Evolutionary conservation across 495 filamentous ascomycete genomes (phyloP).

Genomic region (Collariella sp.): DNA sequence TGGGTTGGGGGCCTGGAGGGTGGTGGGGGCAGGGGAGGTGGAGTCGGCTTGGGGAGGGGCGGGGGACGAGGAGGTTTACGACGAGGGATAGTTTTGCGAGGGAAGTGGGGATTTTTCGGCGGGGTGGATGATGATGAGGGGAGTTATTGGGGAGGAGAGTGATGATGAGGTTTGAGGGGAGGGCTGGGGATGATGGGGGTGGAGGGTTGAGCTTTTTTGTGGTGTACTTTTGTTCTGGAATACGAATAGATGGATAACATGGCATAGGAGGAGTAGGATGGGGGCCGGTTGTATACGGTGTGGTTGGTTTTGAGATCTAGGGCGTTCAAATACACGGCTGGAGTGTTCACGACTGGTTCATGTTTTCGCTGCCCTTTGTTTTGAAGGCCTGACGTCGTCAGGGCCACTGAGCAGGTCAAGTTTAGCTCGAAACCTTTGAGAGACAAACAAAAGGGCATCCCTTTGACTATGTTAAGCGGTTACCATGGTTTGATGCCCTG

Average conservation of each 20-base stretch:
- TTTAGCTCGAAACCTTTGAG: no score
- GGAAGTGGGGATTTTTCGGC: conserved; percentile 71
- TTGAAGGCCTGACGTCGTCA: no score
- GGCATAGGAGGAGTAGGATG: background rate
- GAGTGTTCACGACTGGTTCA: no score
- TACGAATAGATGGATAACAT: background rate
- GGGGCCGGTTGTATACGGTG: no score
- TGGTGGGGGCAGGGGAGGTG: conserved; percentile 30
- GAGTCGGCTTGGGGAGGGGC: conserved; percentile 39
- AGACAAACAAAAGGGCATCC: no score
- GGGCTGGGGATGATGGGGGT: background rate
- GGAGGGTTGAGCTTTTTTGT: background rate
- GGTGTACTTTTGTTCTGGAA: background rate
- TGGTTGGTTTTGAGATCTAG: no score
- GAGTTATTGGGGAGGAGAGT: conserved; percentile 87
- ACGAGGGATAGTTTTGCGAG: conserved; percentile 78
- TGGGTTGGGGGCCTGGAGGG: conserved; percentile 27
- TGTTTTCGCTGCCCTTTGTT: no score
- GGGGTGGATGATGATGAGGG: conserved; percentile 87
- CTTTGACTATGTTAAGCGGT: no score
- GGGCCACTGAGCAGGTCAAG: no score
- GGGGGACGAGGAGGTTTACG: conserved; percentile 57
- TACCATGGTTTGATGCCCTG: no score
- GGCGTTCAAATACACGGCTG: no score
- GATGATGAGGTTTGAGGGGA: conserved; percentile 66